Evolutionary conservation across 805 yeast genomes (phyloP).

Genomic region (Vanderwaltozyma yarrowii): DNA sequence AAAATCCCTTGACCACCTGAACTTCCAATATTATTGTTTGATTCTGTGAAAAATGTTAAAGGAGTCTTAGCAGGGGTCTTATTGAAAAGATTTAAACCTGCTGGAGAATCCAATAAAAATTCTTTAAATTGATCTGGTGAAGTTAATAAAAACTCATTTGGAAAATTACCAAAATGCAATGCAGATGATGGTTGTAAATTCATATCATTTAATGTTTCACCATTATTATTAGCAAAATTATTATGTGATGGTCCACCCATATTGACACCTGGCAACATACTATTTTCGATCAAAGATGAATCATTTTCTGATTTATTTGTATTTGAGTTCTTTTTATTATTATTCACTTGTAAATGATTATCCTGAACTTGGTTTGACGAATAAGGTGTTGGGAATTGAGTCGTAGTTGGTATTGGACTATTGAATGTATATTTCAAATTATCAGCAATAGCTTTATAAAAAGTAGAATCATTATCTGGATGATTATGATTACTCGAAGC

Average conservation of each 20-base stretch:
- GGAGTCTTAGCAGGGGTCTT: constrained; percentile 30
- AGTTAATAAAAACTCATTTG: constrained; percentile 24
- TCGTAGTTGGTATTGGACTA: constrained; percentile 24
- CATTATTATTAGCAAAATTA: constrained; percentile 1
- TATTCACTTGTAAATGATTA: constrained; percentile 1
- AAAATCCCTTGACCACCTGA: not conserved
- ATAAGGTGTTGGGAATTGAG: constrained; percentile 29
- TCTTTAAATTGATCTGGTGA: constrained; percentile 30
- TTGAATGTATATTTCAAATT: constrained; percentile 9
- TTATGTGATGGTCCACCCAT: constrained; percentile 2
- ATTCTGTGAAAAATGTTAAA: constrained; percentile 21
- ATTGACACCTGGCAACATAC: constrained; percentile 13
- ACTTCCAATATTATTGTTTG: constrained; percentile 4
- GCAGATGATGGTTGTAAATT: constrained; percentile 28
- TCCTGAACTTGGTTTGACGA: constrained; percentile 16
- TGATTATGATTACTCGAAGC: not conserved
- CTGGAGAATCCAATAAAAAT: constrained; percentile 26
- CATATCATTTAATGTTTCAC: constrained; percentile 21
- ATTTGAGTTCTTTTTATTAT: constrained; percentile 1
- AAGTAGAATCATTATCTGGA: not conserved
- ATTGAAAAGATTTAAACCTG: constrained; percentile 23
- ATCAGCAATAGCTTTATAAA: not conserved
- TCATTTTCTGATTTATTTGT: constrained; percentile 9
- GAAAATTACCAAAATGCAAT: constrained; percentile 12
- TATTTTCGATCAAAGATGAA: constrained; percentile 21